These are phyloP conservation scores for Bassia scoparia DNA, from an alignment of 148 eudicot species.

Conservation along the genomic window DNA sequence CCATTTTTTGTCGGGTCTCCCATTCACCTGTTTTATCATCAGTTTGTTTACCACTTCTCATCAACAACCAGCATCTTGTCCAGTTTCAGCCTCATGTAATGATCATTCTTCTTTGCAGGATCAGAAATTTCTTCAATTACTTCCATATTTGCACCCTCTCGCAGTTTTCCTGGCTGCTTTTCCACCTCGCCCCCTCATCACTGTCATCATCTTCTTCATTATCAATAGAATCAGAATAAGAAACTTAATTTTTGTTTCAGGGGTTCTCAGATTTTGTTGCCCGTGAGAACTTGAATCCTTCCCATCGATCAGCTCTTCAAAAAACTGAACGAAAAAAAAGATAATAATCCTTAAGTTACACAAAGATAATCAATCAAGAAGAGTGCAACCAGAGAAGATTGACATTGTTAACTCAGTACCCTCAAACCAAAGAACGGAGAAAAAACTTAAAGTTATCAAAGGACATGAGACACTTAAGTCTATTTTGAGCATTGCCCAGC, in stretches of 20 bases:
- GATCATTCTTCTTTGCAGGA: conserved; percentile 22
- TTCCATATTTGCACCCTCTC: conserved; percentile 27
- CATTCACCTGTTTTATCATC: conserved; percentile 29
- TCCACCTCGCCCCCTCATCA: conserved; percentile 32
- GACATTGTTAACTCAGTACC: neutral
- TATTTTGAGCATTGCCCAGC: neutral
- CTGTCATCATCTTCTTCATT: conserved; percentile 48
- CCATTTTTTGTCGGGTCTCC: conserved; percentile 37
- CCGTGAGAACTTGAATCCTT: conserved; percentile 28
- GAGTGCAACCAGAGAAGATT: neutral
- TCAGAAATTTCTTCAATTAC: conserved; percentile 26
- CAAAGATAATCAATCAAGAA: conserved; percentile 5
- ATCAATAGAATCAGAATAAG: conserved; percentile 62
- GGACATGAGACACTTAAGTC: neutral
- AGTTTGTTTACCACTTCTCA: conserved; percentile 22
- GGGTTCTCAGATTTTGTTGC: conserved; percentile 37
- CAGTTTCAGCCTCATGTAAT: conserved; percentile 5
- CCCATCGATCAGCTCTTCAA: conserved; percentile 69
- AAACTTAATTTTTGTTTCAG: conserved; percentile 58
- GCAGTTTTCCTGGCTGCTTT: conserved; percentile 26
- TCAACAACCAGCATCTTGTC: conserved; percentile 20
- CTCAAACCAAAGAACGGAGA: neutral
- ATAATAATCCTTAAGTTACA: neutral
- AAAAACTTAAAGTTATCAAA: neutral
- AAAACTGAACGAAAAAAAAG: conserved; percentile 45